Base-by-base conservation (phyloP, 441 rosid species). In the Populus hybrid region DNA sequence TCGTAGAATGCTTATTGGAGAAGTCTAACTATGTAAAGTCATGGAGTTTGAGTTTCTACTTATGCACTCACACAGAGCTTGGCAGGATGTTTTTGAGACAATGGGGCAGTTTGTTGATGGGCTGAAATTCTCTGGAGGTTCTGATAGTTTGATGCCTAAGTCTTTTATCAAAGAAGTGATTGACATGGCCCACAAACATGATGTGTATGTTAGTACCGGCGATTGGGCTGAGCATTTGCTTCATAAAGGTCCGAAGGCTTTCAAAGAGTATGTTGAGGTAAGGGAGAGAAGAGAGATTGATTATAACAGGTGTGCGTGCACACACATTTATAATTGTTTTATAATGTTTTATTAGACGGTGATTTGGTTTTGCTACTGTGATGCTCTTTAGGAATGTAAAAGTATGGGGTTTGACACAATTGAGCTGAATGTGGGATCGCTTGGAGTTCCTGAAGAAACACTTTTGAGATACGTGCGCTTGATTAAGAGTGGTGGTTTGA, bases 81-180 rank as follows among this genome's bases (percentile, higher is more conserved):
- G 72, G 77, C 82, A 95, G 98, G 97, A 91, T 69, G 84, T 94
- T 6, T 93, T 95, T 12, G 95, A 92, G 76, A 89, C 94, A 18
- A 90, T 84, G 93, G 99, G 97, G 26, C 91, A 90, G 14, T 94
- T 92, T 77, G 97, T 95, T 40, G 98, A 95, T 76, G 98, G 99
- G 4, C 76, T 95, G 84, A 95, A 95, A 85, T 95, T 95, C 77
- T 87, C 95, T 0, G 98, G 95, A 68, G 98, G 97, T 28, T 92
- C 99, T 3, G 77, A 90, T 77, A 94, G 95, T 86, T 86, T 94
- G 29, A 87, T 94, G 87, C 92, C 97, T 0, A 95, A 91, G 83
- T 82, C 97, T n/a, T 86, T 86, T 76, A 79, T 94, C 35, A 88
- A 89, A 79, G 88, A 91, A 79, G 92, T 91, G 71, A 87, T 90